Conservation (phyloP, 495 filamentous ascomycete genomes). For the Parachaetomium inaequale region DNA sequence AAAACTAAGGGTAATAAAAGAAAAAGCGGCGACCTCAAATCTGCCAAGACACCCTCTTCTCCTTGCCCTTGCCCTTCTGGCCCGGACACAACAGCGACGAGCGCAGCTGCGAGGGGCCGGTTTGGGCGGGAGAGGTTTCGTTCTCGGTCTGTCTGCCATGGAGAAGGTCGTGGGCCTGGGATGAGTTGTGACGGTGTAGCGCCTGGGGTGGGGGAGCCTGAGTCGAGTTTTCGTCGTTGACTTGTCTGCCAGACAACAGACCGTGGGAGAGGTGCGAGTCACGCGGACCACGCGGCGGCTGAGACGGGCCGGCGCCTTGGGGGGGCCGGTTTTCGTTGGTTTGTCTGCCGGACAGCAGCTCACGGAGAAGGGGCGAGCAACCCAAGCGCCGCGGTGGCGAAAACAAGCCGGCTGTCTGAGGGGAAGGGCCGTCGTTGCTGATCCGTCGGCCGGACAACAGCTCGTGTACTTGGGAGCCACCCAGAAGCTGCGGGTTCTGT, state of each 20-base stretch:
- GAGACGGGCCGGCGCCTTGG: background rate
- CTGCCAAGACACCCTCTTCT: slow-evolving; percentile 11
- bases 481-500: background rate
- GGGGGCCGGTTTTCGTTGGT: background rate
- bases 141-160: background rate
- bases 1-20: background rate
- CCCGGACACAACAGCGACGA: background rate
- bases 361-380: background rate
- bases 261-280: background rate
- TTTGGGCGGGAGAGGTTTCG: background rate
- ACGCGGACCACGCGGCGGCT: background rate
- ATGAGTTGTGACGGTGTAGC: background rate
- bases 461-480: background rate
- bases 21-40: background rate
- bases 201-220: background rate
- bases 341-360: background rate
- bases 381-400: background rate
- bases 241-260: background rate
- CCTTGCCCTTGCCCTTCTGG: background rate
- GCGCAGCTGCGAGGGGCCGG: background rate
- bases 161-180: background rate
- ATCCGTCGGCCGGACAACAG: background rate
- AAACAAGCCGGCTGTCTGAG: background rate
- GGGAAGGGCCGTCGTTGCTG: background rate
- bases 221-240: background rate